Evolutionary conservation across 192 early-diverging fungal species (phyloP), one percentile per base, ranked within the genome.

Genomic region (Lunasporangiospora selenospora): DNA sequence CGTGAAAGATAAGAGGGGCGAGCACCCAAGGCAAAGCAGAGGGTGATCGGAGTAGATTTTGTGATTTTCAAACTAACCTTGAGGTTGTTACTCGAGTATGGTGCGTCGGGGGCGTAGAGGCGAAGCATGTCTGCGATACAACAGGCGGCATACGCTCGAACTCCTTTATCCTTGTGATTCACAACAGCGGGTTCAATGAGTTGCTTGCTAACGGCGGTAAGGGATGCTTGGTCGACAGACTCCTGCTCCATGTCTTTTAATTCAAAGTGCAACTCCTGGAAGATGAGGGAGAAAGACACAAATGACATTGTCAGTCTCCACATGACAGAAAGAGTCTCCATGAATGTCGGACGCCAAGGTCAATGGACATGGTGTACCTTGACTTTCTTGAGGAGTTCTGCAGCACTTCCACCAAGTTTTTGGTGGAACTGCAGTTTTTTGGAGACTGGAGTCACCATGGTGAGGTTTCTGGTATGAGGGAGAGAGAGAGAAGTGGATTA

Each of bases 51-150:
- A n/a, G n/a, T n/a, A n/a, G n/a, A n/a, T n/a, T n/a, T n/a, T n/a
- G n/a, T n/a, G n/a, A n/a, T n/a, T n/a, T n/a, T n/a, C n/a, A 11
- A 45, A n/a, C 24, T n/a, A 73, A 91, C 88, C 77, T 81, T 86
- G 15, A 99, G 82, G 54, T 96, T 87, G 5, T 69, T 70, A 45
- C 89, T 85, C 40, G 57, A 84, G 76, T 97, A 98, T 10, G 97
- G 97, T 5, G 93, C 90, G 52, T 97, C 93, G 10, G 96, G 96
- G 13, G 97, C 97, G 73, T 90, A 95, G 10, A 99, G 79, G 19
- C 95, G 84, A 33, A 99, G 83, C 1, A 98, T 79, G 60, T 99
- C 97, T 1, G 95, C 92, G 34, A 97, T 80, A 75, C 95, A 98
- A 75, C 93, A 95, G 4, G 93, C 87, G 0, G 84, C 81, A 21